Conservation (phyloP, 2,329 filamentous ascomycete genomes). For the Exophiala xenobiotica region DNA sequence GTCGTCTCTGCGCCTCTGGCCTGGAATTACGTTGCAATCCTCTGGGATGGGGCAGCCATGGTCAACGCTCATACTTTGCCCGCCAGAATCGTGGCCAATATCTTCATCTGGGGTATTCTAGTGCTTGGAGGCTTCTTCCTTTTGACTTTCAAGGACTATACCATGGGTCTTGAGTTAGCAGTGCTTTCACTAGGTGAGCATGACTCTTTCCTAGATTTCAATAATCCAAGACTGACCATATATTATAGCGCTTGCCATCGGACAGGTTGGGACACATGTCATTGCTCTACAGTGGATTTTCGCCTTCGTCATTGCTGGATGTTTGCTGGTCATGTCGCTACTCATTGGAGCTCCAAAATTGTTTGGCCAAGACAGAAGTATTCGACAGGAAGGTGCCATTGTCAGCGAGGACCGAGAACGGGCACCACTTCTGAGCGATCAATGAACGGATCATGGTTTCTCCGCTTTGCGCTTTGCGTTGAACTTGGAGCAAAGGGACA, state of each 20-base stretch:
- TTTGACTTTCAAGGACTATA: slow-evolving; percentile 68
- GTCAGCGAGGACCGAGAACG: slow-evolving; percentile 54
- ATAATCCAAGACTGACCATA: slow-evolving; percentile 10
- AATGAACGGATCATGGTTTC: slow-evolving; percentile 25
- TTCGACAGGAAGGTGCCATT: slow-evolving; percentile 45
- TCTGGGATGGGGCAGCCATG: slow-evolving; percentile 85
- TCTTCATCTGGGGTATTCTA: slow-evolving; percentile 83
- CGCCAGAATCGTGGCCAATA: slow-evolving; percentile 78
- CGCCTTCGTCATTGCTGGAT: slow-evolving; percentile 75
- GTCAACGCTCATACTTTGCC: slow-evolving; percentile 66
- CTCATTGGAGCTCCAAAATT: slow-evolving; percentile 64
- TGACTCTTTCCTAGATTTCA: not conserved
- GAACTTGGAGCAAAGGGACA: too few relatives aligned
- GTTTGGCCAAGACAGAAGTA: slow-evolving; percentile 58
- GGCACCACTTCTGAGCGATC: slow-evolving; percentile 52
- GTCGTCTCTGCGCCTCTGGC: slow-evolving; percentile 75
- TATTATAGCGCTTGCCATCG: slow-evolving; percentile 63
- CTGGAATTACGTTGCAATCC: slow-evolving; percentile 82
- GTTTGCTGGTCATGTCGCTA: slow-evolving; percentile 69
- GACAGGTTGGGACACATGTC: slow-evolving; percentile 70
- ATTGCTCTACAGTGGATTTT: slow-evolving; percentile 92
- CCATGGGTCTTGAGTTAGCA: slow-evolving; percentile 76
- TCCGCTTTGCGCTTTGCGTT: not conserved
- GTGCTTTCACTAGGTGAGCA: slow-evolving; percentile 66
- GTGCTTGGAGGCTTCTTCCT: slow-evolving; percentile 77